Evolutionary conservation across 148 eudicot species (phyloP).

Genomic region (Beta vulgaris): DNA sequence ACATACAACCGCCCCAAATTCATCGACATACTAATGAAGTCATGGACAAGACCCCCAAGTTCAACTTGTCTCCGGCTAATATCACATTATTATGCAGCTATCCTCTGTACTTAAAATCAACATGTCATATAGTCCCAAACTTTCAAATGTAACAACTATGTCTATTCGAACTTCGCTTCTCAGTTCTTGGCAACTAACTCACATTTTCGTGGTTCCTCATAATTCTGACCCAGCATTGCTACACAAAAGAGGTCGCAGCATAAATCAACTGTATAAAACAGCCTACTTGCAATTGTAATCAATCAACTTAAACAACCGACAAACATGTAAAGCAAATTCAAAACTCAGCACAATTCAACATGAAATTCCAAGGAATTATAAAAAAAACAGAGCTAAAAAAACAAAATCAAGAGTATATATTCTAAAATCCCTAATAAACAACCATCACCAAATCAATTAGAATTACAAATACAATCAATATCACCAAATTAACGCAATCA

Average conservation of each 20-base stretch:
- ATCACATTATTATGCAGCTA: background rate
- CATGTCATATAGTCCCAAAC: no score
- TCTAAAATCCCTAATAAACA: background rate
- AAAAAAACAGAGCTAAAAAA: background rate
- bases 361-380: background rate
- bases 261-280: background rate
- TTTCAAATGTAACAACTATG: no score
- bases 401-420: background rate
- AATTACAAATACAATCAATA: no score
- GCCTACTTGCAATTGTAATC: background rate
- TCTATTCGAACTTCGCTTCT: no score
- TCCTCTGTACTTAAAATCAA: background rate
- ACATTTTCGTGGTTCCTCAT: no score
- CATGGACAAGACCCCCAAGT: background rate
- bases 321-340: background rate
- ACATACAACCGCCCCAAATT: background rate
- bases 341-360: background rate
- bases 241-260: background rate
- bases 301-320: background rate
- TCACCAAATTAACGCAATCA: background rate
- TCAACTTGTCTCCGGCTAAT: no score
- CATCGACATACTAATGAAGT: background rate
- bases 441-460: background rate
- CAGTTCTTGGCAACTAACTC: no score
- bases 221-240: no score